Base-by-base conservation (phyloP, 495 filamentous ascomycete genomes). In the Daldinia vernicosa region DNA sequence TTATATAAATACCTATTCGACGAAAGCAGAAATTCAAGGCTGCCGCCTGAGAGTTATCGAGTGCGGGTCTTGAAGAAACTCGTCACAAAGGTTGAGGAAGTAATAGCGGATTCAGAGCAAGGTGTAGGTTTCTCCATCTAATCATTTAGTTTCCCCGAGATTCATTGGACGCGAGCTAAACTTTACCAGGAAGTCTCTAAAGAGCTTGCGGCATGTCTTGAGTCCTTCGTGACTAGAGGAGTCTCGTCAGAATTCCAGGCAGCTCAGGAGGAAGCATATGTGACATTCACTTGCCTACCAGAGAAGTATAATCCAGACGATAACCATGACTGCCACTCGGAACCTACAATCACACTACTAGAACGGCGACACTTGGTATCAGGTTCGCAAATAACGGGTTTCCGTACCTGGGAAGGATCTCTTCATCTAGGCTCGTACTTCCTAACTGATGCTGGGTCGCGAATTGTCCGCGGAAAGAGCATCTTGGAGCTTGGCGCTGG, bases 331-430 rank as follows among this genome's bases (percentile, higher is more conserved):
- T n/a, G 68, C 39, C 39, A 22, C 5, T 15, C 57, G 15, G 61
- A 67, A 28, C 70, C 62, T 53, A 72, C 80, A 1, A 78, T 89
- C 59, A 90, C 81, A 2, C 69, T 91, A 7, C 80, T 88, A 6
- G 93, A 97, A 78, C 86, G 88, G 22, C 88, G 89, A 8, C 84
- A 86, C 52, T 68, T 95, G 0, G 84, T 97, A 40, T 89, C 89
- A 4, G 85, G 87, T 0, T 83, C 85, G n/a, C 90, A 89, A 11
- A 93, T 88, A 0, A 96, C 93, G 0, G 93, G 93, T 0, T 85
- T 91, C 28, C 86, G 93, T 9, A 97, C 93, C 4, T 97, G 93
- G 93, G 93, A 95, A 81, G 93, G 90, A 2, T 89, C 92, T 4
- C 79, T 97, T 4, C 89, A 92, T 74, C 84, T 95, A 0, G 91